Percentiles rank a stretch among this genome's conserved stretches.
Evolutionary conservation across 768 basidiomycete species (phyloP).

Genomic region (Trametes sanguinea): DNA sequence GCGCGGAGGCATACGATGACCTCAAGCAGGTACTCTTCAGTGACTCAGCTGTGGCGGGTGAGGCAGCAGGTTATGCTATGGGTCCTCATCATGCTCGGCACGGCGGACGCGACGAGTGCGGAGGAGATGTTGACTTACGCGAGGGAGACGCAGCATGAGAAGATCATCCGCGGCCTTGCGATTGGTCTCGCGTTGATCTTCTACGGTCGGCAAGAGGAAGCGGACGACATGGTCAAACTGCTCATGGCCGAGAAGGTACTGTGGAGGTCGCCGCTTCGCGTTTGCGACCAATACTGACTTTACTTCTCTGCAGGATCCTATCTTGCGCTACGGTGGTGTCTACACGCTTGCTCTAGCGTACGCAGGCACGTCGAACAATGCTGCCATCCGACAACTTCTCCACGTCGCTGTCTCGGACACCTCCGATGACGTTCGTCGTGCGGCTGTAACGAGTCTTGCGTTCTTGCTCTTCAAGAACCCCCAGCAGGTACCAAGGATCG

Average conservation of each 20-base stretch:
- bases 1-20: constrained; percentile 87
- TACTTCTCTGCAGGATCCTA: constrained; percentile 67
- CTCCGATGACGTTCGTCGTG: constrained; percentile 94
- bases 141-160: constrained; percentile 97
- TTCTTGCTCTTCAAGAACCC: constrained; percentile 98
- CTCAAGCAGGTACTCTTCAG: constrained; percentile 85
- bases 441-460: constrained; percentile 93
- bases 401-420: constrained; percentile 99
- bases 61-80: constrained; percentile 97
- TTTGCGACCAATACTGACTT: background rate
- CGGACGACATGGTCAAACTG: constrained; percentile 76
- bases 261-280: background rate
- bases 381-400: constrained; percentile 85
- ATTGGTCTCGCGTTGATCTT: constrained; percentile 91
- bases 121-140: constrained; percentile 97
- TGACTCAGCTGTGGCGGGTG: constrained; percentile 95
- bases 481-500: constrained; percentile 92
- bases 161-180: constrained; percentile 95
- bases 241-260: constrained; percentile 85
- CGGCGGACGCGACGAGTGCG: constrained; percentile 73
- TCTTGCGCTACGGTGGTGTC: constrained; percentile 96
- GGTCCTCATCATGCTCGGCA: constrained; percentile 98
- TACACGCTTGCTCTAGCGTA: constrained; percentile 96
- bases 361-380: constrained; percentile 93
- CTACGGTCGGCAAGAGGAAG: constrained; percentile 92